Evolutionary conservation across 805 yeast species (phyloP), one percentile per base, ranked within the genome.

Genomic region (Sugiyamaella chiloensis): DNA sequence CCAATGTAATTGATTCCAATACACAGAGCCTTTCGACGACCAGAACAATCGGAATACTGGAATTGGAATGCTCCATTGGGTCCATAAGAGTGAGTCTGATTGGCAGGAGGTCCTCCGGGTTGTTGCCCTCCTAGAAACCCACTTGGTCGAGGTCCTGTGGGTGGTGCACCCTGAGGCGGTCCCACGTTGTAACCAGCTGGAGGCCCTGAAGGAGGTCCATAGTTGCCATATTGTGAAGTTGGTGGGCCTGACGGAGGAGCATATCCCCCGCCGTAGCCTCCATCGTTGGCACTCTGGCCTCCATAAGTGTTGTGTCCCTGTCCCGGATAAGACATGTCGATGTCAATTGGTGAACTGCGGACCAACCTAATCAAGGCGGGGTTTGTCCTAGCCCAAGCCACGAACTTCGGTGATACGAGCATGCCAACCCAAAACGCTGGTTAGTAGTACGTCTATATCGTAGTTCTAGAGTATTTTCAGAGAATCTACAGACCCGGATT

Each of bases 1-100:
- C 89, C 89, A 51, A 78, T 71, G 65, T 87, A 87, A 67, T 87
- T 87, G 63, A 84, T 81, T 9, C 96, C 96, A 48, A 87, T 73
- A 42, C 86, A 60, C 46, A 87, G 62, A 1, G 95, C 96, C 65
- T 87, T 87, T 52, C 80, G 76, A 27, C 73, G 71, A 11, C 95
- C 95, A 4, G 77, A 68, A 69, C 90, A 83, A 57, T 79, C 75
- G 8, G 91, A 83, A 63, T 81, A 81, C 60, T 80, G 82, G 58
- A 69, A 77, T 16, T 68, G 57, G 62, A 60, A 30, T 60, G 61
- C 23, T 57, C 58, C 42, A 52, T 58, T 19, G 34, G 50, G 44
- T 5, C 65, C 67, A 52, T 62, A 65, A 34, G 54, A 47, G 46
- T 69, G 74, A 51, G 55, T 52, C 8, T 44, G 48, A 14, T 55